phyloP scores from a whole-genome alignment of 805 yeast species.

The Metschnikowia proteae region DNA sequence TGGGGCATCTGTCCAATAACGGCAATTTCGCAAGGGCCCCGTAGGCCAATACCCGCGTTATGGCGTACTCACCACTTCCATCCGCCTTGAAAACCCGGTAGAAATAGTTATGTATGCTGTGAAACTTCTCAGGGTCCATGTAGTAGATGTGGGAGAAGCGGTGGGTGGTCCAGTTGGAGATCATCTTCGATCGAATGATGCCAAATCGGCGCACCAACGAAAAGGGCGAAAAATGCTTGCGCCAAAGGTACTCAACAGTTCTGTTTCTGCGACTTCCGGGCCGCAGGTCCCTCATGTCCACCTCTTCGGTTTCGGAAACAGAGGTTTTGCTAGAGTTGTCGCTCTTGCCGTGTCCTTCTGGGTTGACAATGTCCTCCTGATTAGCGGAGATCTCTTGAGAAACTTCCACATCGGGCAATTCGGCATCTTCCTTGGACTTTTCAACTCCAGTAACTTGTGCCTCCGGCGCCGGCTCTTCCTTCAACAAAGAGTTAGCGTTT shows the following conservation, averaged over 20 bases:
- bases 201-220: conserved; percentile 47
- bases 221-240: conserved; percentile 52
- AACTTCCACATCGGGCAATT: conserved; percentile 11
- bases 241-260: conserved; percentile 45
- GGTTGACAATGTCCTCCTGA: conserved; percentile 26
- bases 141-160: conserved; percentile 41
- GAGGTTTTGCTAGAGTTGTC: no score
- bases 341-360: background rate
- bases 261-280: conserved; percentile 21
- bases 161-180: conserved; percentile 51
- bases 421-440: conserved; percentile 16
- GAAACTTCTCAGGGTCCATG: conserved; percentile 29
- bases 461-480: conserved; percentile 13
- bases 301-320: background rate
- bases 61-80: conserved; percentile 64
- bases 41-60: conserved; percentile 56
- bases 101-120: conserved; percentile 51
- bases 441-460: conserved; percentile 12
- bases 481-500: conserved; percentile 27
- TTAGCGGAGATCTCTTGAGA: conserved; percentile 20
- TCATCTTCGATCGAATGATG: conserved; percentile 49
- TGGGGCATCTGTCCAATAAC: conserved; percentile 48
- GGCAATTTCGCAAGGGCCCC: conserved; percentile 60
- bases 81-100: conserved; percentile 49
- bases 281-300: background rate